Conservation (phyloP, 441 rosid species). For the Corymbia calophylla region DNA sequence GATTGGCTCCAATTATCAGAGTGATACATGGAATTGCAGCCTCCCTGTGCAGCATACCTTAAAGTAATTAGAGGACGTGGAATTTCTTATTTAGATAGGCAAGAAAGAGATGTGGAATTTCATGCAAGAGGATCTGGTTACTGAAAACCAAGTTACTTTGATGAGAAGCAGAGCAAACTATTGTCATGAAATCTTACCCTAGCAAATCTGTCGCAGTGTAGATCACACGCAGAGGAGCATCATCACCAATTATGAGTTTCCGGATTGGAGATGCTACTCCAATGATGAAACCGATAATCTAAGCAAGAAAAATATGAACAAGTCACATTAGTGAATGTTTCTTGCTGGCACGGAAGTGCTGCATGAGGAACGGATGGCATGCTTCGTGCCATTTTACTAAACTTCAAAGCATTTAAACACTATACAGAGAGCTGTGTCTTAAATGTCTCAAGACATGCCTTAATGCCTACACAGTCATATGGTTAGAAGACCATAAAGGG, state of each 20-base stretch:
- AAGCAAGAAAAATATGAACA: not conserved
- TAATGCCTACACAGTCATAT: not conserved
- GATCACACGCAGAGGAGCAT: constrained; percentile 21
- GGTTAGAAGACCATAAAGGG: not conserved
- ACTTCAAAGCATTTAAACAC: not conserved
- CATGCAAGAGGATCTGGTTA: not conserved
- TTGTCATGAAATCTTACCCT: constrained; percentile 8
- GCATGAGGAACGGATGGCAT: not conserved
- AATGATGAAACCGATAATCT: constrained; percentile 16
- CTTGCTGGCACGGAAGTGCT: not conserved
- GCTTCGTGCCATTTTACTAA: not conserved
- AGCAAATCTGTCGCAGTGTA: constrained; percentile 12
- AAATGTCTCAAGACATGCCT: not conserved
- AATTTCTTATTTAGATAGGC: not conserved
- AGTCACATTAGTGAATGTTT: not conserved
- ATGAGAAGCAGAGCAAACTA: not conserved
- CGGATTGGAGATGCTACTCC: constrained; percentile 23
- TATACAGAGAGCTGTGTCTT: not conserved
- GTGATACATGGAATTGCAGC: constrained; percentile 25
- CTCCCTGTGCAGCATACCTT: constrained; percentile 5
- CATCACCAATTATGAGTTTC: constrained; percentile 6
- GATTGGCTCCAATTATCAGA: constrained; percentile 30
- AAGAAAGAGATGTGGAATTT: not conserved
- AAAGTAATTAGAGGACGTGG: not conserved
- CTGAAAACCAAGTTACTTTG: not conserved